Percentiles rank a stretch among this genome's conserved stretches.
Evolutionary conservation across 2,329 filamentous ascomycete species (phyloP).

Genomic region (Coniosporium uncinatum): DNA sequence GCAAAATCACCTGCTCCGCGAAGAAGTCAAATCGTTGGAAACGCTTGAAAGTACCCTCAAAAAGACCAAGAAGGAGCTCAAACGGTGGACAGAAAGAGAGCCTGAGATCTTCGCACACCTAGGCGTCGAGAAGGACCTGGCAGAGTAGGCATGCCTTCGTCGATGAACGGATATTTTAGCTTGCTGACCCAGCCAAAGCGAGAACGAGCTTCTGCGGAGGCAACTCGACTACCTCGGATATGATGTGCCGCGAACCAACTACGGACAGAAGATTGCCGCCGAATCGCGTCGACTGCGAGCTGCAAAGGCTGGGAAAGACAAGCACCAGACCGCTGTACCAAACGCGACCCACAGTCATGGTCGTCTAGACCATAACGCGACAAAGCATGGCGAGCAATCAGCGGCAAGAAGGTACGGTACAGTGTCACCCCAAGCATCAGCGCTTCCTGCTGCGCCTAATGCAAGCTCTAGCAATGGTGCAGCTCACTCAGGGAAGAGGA

Average conservation of each 20-base stretch:
- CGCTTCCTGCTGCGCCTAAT: background rate
- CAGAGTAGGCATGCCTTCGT: background rate
- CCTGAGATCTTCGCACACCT: conserved; percentile 14
- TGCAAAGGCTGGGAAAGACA: no score
- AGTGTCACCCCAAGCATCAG: background rate
- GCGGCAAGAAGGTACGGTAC: background rate
- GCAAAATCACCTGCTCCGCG: conserved; percentile 4
- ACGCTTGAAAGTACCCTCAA: conserved; percentile 4
- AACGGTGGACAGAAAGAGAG: conserved; percentile 19
- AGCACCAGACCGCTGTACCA: background rate
- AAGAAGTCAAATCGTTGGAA: conserved; percentile 20
- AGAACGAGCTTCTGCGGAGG: conserved; percentile 17
- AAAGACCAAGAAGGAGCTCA: conserved; percentile 1
- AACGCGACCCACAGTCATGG: background rate
- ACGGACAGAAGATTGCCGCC: background rate
- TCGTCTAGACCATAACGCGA: background rate
- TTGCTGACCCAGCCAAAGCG: no score
- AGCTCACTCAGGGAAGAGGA: conserved; percentile 2
- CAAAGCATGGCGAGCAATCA: conserved; percentile 1
- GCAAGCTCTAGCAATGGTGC: background rate
- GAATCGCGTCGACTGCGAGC: background rate
- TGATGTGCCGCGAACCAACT: conserved; percentile 13
- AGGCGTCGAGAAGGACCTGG: background rate
- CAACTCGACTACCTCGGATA: conserved; percentile 19
- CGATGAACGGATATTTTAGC: no score